These are phyloP conservation scores for Alloteropsis semialata DNA, from an alignment of 176 grass and related monocot species.

Conservation along the genomic window DNA sequence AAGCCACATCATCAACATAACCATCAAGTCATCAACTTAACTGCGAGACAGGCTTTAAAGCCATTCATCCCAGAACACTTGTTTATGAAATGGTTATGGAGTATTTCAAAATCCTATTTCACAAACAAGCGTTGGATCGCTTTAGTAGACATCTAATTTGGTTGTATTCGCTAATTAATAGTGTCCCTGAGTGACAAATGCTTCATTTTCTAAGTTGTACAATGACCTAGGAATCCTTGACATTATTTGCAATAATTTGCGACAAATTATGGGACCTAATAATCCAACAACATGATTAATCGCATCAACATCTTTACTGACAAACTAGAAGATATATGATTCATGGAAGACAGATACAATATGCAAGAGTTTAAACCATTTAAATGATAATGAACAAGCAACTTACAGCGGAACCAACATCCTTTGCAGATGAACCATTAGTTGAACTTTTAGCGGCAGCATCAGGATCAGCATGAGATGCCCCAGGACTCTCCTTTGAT, in stretches of 20 bases:
- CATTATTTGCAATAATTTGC: background rate
- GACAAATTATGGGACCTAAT: background rate
- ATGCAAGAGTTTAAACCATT: conserved; percentile 18
- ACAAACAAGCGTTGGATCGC: background rate
- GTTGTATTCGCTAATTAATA: background rate
- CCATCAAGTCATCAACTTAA: too few relatives aligned
- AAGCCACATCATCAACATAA: too few relatives aligned
- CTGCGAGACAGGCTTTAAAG: too few relatives aligned
- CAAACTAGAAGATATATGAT: background rate
- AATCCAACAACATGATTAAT: background rate
- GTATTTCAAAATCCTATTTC: background rate
- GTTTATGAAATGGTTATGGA: background rate
- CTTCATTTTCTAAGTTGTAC: conserved; percentile 3
- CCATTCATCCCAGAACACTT: background rate
- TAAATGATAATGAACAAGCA: background rate
- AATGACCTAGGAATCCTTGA: background rate
- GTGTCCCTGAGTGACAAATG: background rate
- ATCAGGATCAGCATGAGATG: conserved; percentile 33
- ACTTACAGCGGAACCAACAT: conserved; percentile 53
- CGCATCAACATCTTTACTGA: background rate
- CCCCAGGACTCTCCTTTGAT: conserved; percentile 51
- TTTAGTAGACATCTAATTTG: background rate
- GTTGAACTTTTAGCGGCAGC: conserved; percentile 23
- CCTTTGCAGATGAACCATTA: conserved; percentile 40
- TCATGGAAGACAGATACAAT: background rate